Evolutionary conservation across 179 eudicot genomes (phyloP).

Genomic region (Beta lomatogona): DNA sequence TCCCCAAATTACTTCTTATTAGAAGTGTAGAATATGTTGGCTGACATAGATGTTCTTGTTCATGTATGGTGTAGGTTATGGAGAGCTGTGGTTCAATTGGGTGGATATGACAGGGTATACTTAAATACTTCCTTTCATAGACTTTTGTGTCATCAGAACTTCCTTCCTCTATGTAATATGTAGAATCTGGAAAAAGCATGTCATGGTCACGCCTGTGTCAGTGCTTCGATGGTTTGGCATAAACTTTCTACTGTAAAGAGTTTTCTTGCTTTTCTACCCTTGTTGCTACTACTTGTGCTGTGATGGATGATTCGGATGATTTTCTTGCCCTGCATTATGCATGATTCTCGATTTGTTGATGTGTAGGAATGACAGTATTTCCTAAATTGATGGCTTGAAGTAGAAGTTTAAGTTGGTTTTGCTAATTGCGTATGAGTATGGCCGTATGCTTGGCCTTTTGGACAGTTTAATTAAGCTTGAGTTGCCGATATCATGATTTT

Average conservation of each 20-base stretch:
- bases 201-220: background rate
- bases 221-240: background rate
- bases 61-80: slow-evolving; percentile 54
- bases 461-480: background rate
- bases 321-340: background rate
- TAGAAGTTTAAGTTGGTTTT: background rate
- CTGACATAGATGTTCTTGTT: slow-evolving; percentile 19
- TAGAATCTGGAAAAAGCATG: background rate
- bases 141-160: background rate
- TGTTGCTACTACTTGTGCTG: background rate
- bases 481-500: background rate
- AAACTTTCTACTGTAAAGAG: background rate
- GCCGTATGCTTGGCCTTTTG: background rate
- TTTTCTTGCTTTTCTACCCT: background rate
- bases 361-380: background rate
- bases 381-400: background rate
- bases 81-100: slow-evolving; percentile 79
- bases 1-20: background rate
- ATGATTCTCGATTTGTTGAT: background rate
- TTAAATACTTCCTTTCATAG: slow-evolving; percentile 3
- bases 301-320: background rate
- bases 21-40: background rate
- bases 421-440: background rate
- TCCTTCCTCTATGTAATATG: too few relatives aligned
- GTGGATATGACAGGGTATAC: slow-evolving; percentile 95